These are phyloP conservation scores for Mycena latifolia DNA, from an alignment of 768 basidiomycete genomes.

Conservation along the genomic window DNA sequence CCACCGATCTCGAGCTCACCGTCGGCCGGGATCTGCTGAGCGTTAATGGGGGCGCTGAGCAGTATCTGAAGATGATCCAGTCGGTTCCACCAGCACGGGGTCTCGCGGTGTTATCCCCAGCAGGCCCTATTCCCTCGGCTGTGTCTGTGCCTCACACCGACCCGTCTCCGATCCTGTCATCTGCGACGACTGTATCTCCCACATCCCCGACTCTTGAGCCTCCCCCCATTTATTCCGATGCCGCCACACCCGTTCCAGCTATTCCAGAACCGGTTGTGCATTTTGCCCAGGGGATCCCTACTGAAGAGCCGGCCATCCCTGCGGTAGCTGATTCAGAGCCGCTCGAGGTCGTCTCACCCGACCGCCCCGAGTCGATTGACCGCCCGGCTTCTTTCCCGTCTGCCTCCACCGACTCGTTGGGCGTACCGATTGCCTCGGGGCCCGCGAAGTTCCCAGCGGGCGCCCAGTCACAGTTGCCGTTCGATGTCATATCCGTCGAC, in stretches of 20 bases:
- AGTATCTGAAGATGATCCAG: slow-evolving; percentile 72
- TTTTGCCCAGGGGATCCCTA: too few species aligned
- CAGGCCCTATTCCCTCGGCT: not conserved
- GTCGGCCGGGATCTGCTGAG: slow-evolving; percentile 72
- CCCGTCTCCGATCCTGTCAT: not conserved
- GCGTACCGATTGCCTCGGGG: slow-evolving; percentile 52
- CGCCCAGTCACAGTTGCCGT: slow-evolving; percentile 64
- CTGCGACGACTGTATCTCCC: slow-evolving; percentile 11
- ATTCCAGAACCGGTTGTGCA: too few species aligned
- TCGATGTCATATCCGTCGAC: slow-evolving; percentile 83
- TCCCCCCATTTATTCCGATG: slow-evolving; percentile 20
- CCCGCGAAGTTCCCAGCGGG: slow-evolving; percentile 53
- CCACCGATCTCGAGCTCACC: slow-evolving; percentile 77
- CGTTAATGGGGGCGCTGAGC: slow-evolving; percentile 73
- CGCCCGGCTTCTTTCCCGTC: too few species aligned
- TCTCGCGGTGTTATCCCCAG: not conserved
- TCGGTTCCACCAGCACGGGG: slow-evolving; percentile 36
- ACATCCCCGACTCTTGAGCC: slow-evolving; percentile 22
- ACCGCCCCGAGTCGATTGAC: slow-evolving; percentile 43
- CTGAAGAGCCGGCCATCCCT: too few species aligned
- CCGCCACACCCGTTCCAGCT: slow-evolving; percentile 2
- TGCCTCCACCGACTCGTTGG: slow-evolving; percentile 66
- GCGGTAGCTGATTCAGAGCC: slow-evolving; percentile 1
- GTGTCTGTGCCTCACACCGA: too few species aligned
- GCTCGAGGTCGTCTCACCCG: slow-evolving; percentile 20